Evolutionary conservation across 75 land plant genomes (phyloP).

Genomic region (Isoetes taiwanensis): DNA sequence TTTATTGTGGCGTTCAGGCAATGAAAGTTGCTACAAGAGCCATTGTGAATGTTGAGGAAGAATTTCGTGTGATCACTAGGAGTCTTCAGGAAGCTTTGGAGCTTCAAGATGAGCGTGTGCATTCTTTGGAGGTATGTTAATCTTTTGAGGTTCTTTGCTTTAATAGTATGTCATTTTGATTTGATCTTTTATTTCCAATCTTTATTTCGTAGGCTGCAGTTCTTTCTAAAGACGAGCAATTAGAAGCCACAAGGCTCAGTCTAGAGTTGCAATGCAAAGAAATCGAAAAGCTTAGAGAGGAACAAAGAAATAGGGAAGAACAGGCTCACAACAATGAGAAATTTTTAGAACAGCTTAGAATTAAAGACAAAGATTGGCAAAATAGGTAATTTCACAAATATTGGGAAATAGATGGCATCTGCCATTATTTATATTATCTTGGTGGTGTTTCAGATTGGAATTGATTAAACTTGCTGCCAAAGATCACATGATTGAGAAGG

Average conservation of each 20-base stretch:
- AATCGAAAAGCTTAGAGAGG: constrained; percentile 15
- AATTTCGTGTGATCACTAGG: constrained; percentile 21
- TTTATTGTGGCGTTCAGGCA: constrained; percentile 11
- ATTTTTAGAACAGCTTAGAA: constrained; percentile 19
- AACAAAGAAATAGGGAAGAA: constrained; percentile 9
- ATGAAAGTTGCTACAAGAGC: constrained; percentile 32
- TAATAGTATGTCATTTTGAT: background rate
- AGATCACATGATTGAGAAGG: constrained; percentile 1
- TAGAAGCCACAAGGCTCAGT: constrained; percentile 7
- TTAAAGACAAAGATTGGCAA: constrained; percentile 21
- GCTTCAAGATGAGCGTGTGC: constrained; percentile 17
- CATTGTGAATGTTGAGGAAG: constrained; percentile 29
- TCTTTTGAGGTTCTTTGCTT: background rate
- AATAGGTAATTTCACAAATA: constrained; percentile 10
- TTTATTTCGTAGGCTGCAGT: constrained; percentile 12
- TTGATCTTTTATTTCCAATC: background rate
- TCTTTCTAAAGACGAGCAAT: constrained; percentile 15
- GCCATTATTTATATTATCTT: background rate
- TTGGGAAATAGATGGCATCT: background rate
- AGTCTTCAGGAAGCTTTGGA: constrained; percentile 21
- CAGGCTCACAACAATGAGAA: constrained; percentile 10
- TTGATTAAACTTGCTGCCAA: constrained; percentile 4
- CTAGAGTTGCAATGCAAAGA: constrained; percentile 14
- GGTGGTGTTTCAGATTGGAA: background rate
- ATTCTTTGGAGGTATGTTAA: constrained; percentile 13